phyloP scores from a whole-genome alignment of 2,329 filamentous ascomycete species.

The Monilinia polystroma region DNA sequence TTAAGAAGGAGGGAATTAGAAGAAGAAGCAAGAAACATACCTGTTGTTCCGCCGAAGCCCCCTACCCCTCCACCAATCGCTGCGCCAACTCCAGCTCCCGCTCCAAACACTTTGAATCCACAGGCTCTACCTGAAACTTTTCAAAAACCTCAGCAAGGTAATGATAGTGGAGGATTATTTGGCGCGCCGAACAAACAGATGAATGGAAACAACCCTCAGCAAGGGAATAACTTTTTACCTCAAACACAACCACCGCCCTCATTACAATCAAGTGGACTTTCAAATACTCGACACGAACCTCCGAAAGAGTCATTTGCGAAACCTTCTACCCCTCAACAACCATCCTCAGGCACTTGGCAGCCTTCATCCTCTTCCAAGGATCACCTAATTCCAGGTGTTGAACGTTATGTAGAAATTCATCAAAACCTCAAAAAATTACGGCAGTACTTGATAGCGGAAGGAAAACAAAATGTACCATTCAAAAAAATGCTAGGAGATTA shows the following conservation, averaged over 20 bases:
- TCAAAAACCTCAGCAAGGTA: not conserved
- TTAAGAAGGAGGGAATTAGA: slow-evolving; percentile 50
- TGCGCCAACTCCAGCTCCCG: slow-evolving; percentile 15
- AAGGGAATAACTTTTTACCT: not conserved
- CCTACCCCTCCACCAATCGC: slow-evolving; percentile 28
- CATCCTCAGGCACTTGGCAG: slow-evolving; percentile 1
- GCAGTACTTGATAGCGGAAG: slow-evolving; percentile 53
- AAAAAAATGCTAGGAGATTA: slow-evolving; percentile 67
- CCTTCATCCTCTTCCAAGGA: slow-evolving; percentile 3
- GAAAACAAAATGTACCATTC: slow-evolving; percentile 54
- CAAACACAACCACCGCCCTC: not conserved
- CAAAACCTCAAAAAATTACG: slow-evolving; percentile 62
- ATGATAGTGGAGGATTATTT: not conserved
- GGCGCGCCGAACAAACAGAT: not conserved
- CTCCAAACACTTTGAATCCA: not conserved
- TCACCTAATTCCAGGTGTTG: slow-evolving; percentile 40
- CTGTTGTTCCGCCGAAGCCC: slow-evolving; percentile 30
- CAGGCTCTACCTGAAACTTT: not conserved
- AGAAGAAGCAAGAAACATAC: slow-evolving; percentile 40
- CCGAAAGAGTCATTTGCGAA: not conserved
- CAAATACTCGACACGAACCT: slow-evolving; percentile 4
- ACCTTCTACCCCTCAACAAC: slow-evolving; percentile 13
- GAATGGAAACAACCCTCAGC: slow-evolving; percentile 3
- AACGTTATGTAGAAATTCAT: slow-evolving; percentile 59
- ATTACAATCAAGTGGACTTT: not conserved